A percentile compares a stretch with the other conserved stretches of the same genome.
Conservation (phyloP, 1,284 basidiomycete genomes). For the Leccinum pallidistipes region DNA sequence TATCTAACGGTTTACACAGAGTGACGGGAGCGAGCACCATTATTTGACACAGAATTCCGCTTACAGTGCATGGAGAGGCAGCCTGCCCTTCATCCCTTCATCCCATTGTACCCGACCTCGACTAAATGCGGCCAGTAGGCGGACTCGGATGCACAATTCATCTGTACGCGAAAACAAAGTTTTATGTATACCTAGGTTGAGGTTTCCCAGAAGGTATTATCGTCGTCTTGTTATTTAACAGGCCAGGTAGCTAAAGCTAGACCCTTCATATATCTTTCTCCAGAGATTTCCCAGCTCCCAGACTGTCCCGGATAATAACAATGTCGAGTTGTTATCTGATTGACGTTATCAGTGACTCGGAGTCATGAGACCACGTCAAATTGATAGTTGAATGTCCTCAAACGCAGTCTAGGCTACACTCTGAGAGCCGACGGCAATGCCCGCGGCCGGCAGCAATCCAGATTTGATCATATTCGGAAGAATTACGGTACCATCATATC, state of each 20-base stretch:
- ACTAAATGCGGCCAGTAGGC: not conserved
- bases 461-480: not conserved
- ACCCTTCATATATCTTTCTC: not conserved
- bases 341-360: not conserved
- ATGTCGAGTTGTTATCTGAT: not conserved
- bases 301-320: not conserved
- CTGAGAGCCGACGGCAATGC: not conserved
- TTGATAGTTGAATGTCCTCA: not conserved
- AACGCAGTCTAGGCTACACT: not conserved
- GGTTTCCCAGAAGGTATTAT: not conserved
- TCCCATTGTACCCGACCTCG: slow-evolving; percentile 20
- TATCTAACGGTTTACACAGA: slow-evolving; percentile 18
- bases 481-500: not conserved
- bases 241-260: not conserved
- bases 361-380: not conserved
- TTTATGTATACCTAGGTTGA: not conserved
- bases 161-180: not conserved
- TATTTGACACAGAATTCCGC: slow-evolving; percentile 16
- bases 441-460: not conserved
- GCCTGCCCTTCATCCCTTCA: slow-evolving; percentile 4
- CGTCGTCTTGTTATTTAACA: not conserved
- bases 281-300: not conserved
- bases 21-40: slow-evolving; percentile 25
- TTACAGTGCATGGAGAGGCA: slow-evolving; percentile 24
- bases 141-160: not conserved